Evolutionary conservation across 1,284 basidiomycete genomes (phyloP).

Genomic region (Coniophora puteana): DNA sequence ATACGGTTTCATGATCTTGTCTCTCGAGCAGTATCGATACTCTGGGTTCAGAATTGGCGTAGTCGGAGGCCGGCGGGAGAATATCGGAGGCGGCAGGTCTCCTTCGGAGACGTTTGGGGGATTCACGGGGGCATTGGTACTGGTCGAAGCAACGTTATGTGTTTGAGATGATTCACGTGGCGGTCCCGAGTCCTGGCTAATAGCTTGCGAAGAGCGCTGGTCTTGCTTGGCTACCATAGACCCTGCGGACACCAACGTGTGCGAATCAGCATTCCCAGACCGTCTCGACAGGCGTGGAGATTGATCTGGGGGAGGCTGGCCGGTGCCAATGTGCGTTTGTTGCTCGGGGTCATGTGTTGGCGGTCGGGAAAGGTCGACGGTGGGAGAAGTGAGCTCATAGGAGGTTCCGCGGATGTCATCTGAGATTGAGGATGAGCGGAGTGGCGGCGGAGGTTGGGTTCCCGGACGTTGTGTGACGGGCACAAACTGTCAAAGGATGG

Average conservation of each 20-base stretch:
- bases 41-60: constrained; percentile 43
- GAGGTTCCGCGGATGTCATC: constrained; percentile 24
- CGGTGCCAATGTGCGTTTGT: not conserved
- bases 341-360: constrained; percentile 12
- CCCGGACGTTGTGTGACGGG: constrained; percentile 19
- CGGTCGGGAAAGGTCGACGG: constrained; percentile 6
- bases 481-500: constrained; percentile 17
- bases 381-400: constrained; percentile 24
- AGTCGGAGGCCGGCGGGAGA: constrained; percentile 28
- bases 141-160: too few species aligned
- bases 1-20: constrained; percentile 51
- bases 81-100: constrained; percentile 7
- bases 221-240: constrained; percentile 12
- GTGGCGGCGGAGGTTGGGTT: constrained; percentile 4
- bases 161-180: too few species aligned
- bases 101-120: constrained; percentile 5
- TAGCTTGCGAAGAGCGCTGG: constrained; percentile 3
- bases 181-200: too few species aligned
- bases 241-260: constrained; percentile 10
- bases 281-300: constrained; percentile 23
- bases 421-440: constrained; percentile 16
- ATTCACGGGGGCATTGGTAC: constrained; percentile 5
- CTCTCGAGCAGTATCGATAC: constrained; percentile 46
- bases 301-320: constrained; percentile 10
- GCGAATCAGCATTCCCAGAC: constrained; percentile 17